phyloP scores from a whole-genome alignment of 352 stramenopile genomes.

The Hyaloperonospora brassicae region DNA sequence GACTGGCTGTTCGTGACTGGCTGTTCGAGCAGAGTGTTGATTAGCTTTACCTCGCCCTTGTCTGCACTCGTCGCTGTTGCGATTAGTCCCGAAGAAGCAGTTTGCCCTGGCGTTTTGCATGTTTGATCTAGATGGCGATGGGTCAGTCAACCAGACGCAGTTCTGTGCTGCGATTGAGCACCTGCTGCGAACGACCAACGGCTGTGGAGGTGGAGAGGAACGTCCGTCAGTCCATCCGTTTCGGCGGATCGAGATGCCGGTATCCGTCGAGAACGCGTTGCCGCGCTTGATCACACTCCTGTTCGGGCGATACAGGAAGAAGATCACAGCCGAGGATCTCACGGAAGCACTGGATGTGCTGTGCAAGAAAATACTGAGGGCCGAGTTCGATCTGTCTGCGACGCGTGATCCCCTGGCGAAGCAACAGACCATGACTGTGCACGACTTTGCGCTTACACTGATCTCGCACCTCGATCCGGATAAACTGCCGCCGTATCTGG shows the following conservation, averaged over 20 bases:
- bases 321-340: conserved; percentile 50
- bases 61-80: neutral
- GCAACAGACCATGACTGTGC: conserved; percentile 47
- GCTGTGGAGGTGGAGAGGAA: conserved; percentile 15
- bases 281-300: conserved; percentile 57
- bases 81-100: conserved; percentile 58
- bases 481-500: conserved; percentile 45
- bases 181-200: conserved; percentile 36
- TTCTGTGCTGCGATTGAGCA: conserved; percentile 71
- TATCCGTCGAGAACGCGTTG: conserved; percentile 40
- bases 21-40: too few species aligned
- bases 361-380: conserved; percentile 48
- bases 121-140: conserved; percentile 71
- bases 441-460: conserved; percentile 73
- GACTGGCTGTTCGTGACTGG: too few species aligned
- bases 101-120: conserved; percentile 78
- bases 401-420: conserved; percentile 35
- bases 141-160: conserved; percentile 62
- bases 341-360: conserved; percentile 39
- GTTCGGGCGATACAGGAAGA: conserved; percentile 51
- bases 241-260: conserved; percentile 10
- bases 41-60: neutral
- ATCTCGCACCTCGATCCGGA: conserved; percentile 68
- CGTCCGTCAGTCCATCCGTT: too few species aligned
- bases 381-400: conserved; percentile 57